Evolutionary conservation across 805 yeast genomes (phyloP), one percentile per base, ranked within the genome.

Genomic region (Teunomyces panamensis): DNA sequence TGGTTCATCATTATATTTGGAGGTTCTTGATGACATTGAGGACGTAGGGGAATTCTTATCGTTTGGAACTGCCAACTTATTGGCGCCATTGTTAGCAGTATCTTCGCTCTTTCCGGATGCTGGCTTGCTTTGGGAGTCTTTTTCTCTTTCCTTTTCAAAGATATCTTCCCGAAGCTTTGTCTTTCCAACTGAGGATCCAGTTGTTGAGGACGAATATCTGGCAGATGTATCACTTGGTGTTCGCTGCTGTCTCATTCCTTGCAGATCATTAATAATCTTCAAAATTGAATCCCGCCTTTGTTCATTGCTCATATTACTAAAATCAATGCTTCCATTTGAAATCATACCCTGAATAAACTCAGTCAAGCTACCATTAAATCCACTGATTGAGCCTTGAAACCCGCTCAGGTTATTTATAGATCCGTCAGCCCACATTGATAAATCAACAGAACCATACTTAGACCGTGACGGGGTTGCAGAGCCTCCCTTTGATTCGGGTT

Each of bases 251-350:
- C 51, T 39, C 43, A 49, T 42, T 34, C 37, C 50, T 35, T 64
- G 67, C 48, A 62, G 71, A 46, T 69, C 75, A 50, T 55, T 69
- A 29, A 72, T 57, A 10, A 64, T 54, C 48, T 70, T 71, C 44
- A 71, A 54, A 4, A 73, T 64, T 2, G 74, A 68, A 46, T 69
- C 71, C 47, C 76, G 54, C 39, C 76, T 61, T 52, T 71, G 73
- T 48, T 69, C 71, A 41, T 64, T 59, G 49, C 67, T 68, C 71
- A 71, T 70, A 42, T 63, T 64, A 48, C 58, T 62, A 26, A 71
- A 63, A 48, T 71, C 75, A 29, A 70, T 62, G 36, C 69, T 65
- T 4, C 73, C 74, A 49, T 64, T 69, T 32, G 64, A 63, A 9
- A 53, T 53, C 50, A 65, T 52, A 6, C 70, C 69, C 16, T 71